phyloP scores from a whole-genome alignment of 441 rosid species.

The Gossypium davidsonii region DNA sequence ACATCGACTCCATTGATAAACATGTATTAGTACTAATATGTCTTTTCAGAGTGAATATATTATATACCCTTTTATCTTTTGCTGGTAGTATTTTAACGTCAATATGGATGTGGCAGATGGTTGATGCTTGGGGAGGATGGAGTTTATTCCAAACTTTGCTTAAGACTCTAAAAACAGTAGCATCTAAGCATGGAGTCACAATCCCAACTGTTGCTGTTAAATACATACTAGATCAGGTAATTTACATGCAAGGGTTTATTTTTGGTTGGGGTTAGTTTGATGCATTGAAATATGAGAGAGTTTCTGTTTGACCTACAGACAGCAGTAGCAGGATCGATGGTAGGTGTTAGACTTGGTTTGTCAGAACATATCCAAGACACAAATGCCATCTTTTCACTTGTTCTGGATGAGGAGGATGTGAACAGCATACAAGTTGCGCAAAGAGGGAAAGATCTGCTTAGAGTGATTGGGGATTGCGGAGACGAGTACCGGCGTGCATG shows the following conservation, averaged over 20 bases:
- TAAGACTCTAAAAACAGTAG: constrained; percentile 58
- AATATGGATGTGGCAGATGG: constrained; percentile 47
- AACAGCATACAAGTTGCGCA: constrained; percentile 45
- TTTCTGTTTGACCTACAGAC: constrained; percentile 32
- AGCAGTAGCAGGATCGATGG: constrained; percentile 71
- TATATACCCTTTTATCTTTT: background rate
- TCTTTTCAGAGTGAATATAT: background rate
- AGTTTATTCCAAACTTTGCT: constrained; percentile 71
- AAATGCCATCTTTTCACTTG: constrained; percentile 62
- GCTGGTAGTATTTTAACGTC: background rate
- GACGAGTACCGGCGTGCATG: constrained; percentile 64
- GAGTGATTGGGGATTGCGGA: constrained; percentile 91
- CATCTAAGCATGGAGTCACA: constrained; percentile 77
- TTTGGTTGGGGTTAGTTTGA: background rate
- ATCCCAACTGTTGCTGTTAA: constrained; percentile 87
- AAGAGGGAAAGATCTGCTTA: constrained; percentile 64
- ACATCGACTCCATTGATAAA: background rate
- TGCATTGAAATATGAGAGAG: background rate
- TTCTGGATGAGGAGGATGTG: constrained; percentile 66
- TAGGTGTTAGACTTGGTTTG: constrained; percentile 68
- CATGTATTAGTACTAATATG: background rate
- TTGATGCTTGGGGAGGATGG: constrained; percentile 99
- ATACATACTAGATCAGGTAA: constrained; percentile 79
- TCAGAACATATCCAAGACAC: constrained; percentile 72
- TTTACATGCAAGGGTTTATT: background rate